Percentiles rank a stretch among this genome's conserved stretches.
Conservation (phyloP, 352 stramenopile genomes). For the Pythium utonaiense region DNA sequence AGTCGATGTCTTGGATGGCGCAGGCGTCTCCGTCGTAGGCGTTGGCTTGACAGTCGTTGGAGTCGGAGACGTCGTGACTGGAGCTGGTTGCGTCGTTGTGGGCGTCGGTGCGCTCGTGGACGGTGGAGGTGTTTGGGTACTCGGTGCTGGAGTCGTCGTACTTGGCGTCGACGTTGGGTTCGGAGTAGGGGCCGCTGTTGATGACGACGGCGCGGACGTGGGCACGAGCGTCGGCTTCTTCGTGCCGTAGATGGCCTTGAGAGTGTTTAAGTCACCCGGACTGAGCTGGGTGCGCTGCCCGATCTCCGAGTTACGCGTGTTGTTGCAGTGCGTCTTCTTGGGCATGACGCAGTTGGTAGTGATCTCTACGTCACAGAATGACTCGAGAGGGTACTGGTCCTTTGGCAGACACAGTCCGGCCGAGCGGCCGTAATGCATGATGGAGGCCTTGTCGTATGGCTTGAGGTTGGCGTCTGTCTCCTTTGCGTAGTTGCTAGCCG, state of each 20-base stretch:
- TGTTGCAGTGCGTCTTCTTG: constrained; percentile 63
- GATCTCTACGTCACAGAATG: constrained; percentile 62
- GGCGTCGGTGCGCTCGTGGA: not conserved
- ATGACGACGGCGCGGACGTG: not conserved
- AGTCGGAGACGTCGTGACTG: not conserved
- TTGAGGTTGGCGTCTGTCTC: constrained; percentile 52
- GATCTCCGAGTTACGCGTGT: constrained; percentile 57
- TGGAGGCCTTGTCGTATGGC: constrained; percentile 63
- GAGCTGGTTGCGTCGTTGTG: not conserved
- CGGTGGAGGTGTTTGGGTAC: not conserved
- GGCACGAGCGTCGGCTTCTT: constrained; percentile 12
- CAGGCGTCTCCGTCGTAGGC: not conserved
- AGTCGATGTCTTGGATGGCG: not conserved
- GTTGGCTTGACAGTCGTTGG: not conserved
- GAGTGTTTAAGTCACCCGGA: constrained; percentile 55
- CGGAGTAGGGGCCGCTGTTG: not conserved
- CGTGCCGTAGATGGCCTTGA: constrained; percentile 53
- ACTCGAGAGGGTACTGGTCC: constrained; percentile 51
- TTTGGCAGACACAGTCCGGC: constrained; percentile 71
- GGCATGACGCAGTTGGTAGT: constrained; percentile 70
- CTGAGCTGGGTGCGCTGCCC: constrained; percentile 53
- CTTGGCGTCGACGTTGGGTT: not conserved
- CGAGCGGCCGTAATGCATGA: constrained; percentile 75
- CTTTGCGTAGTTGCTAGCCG: constrained; percentile 66
- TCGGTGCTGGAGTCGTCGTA: constrained; percentile 1